A percentile compares a stretch with the other conserved stretches of the same genome.
Conservation (phyloP, 2,329 filamentous ascomycete species). For the Cucurbitaria berberidis region DNA sequence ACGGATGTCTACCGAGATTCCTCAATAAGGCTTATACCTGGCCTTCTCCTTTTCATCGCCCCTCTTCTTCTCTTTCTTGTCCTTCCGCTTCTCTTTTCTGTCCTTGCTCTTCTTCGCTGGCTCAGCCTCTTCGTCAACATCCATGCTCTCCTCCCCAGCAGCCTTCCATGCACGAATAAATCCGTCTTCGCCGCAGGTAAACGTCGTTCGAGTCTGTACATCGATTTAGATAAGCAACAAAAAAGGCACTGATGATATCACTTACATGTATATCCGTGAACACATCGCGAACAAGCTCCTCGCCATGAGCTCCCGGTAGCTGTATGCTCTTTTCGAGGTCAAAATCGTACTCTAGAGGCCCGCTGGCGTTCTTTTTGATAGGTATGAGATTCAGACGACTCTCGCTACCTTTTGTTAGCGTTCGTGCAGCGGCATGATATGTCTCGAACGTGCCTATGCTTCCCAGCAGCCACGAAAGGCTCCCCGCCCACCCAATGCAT, state of each 20-base stretch:
- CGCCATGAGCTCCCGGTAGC: conserved; percentile 54
- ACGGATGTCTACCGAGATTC: neutral
- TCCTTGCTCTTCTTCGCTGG: conserved; percentile 30
- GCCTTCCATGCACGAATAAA: conserved; percentile 52
- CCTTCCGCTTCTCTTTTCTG: conserved; percentile 40
- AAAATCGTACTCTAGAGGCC: conserved; percentile 41
- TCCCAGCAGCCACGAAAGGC: conserved; percentile 69
- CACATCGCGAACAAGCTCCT: conserved; percentile 57
- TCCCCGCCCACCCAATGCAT: conserved; percentile 66
- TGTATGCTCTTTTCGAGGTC: conserved; percentile 28
- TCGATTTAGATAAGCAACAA: conserved; percentile 4
- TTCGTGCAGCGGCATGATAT: neutral
- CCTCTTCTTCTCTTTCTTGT: conserved; percentile 42
- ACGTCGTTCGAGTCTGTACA: conserved; percentile 43
- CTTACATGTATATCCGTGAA: conserved; percentile 48
- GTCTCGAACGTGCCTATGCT: conserved; percentile 64
- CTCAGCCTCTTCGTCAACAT: conserved; percentile 31
- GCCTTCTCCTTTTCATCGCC: conserved; percentile 42
- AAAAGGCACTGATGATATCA: neutral
- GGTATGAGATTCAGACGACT: conserved; percentile 40
- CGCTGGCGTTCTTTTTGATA: conserved; percentile 25
- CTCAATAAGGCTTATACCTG: conserved; percentile 49
- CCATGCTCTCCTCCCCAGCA: conserved; percentile 27
- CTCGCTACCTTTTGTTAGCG: conserved; percentile 24
- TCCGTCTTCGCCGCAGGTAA: conserved; percentile 59